A percentile compares a stretch with the other conserved stretches of the same genome.
phyloP scores from a whole-genome alignment of 2,329 filamentous ascomycete genomes.

The Calycina marina region DNA sequence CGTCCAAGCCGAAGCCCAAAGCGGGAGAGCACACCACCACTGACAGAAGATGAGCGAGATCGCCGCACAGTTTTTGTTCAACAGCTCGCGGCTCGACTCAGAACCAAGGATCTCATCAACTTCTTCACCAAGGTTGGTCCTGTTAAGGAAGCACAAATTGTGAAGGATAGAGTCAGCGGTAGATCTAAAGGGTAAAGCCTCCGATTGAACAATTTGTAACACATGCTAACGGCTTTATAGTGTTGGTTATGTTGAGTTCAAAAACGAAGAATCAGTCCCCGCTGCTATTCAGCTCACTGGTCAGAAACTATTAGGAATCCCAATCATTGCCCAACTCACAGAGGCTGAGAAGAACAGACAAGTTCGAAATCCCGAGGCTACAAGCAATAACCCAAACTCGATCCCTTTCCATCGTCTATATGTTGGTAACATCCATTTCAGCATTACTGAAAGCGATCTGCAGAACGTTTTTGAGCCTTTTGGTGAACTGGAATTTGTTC shows the following conservation, averaged over 20 bases:
- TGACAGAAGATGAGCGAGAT: conserved; percentile 92
- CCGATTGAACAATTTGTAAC: conserved; percentile 1
- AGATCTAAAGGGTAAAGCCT: conserved; percentile 81
- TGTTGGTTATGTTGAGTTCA: conserved; percentile 99
- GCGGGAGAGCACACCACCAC: conserved; percentile 47
- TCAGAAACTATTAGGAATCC: conserved; percentile 95
- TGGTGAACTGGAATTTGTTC: conserved; percentile 92
- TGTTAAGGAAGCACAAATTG: conserved; percentile 95
- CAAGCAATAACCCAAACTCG: conserved; percentile 57
- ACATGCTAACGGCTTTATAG: conserved; percentile 36
- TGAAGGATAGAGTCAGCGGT: conserved; percentile 92
- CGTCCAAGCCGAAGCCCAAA: conserved; percentile 27
- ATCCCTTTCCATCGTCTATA: conserved; percentile 96
- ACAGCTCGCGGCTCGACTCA: conserved; percentile 85
- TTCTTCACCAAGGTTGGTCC: conserved; percentile 94
- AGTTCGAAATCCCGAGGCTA: conserved; percentile 64
- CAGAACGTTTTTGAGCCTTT: conserved; percentile 96
- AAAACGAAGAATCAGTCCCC: conserved; percentile 82
- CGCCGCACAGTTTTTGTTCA: conserved; percentile 96
- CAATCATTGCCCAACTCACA: conserved; percentile 94
- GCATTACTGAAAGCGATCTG: conserved; percentile 90
- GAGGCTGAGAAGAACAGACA: conserved; percentile 99
- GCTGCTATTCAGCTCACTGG: conserved; percentile 95
- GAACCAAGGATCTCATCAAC: conserved; percentile 79
- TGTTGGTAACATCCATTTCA: conserved; percentile 99